Evolutionary conservation across 164 flowering plant species (phyloP), one percentile per base, ranked within the genome.

Genomic region (Houttuynia cordata): DNA sequence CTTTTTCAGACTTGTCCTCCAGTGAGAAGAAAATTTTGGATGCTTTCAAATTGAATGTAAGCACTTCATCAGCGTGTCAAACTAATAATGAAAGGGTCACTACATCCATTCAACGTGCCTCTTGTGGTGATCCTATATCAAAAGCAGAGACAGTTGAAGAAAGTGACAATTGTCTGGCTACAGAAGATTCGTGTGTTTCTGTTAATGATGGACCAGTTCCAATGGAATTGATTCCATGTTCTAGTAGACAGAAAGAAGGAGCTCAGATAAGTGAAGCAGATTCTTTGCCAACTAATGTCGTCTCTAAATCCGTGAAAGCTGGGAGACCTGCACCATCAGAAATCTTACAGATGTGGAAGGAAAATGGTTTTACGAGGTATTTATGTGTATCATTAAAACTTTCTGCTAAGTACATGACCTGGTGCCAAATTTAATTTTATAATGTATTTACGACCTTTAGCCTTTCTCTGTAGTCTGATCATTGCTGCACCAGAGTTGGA

Each of bases 291-390:
- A 56, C 22, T 42, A 57, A 15, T 47, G 78, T 72, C 69, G 15
- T 62, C 19, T 58, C 57, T 54, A 90, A 86, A 77, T 51, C 78
- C 37, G n/a, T 65, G 30, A 81, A 86, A 72, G 79, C 88, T 57
- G 97, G 98, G 68, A 83, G 74, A 50, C 80, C 70, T 40, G 89
- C 96, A 59, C 67, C 88, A 15, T 64, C 53, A 54, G 93, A 83
- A 66, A 59, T 62, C 57, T 67, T 88, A 19, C 61, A 71, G 55
- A 74, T 62, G 40, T 93, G 99, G 99, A 87, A 79, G 75, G 78
- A 80, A 74, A 85, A 81, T 69, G 97, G 96, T 15, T 93, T 93
- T 72, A 83, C 97, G 24, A 86, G 97, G 97, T 90, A 74, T 8
- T 22, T 62, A 15, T 57, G 7, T 54, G 57, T 54, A 0, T 22